A percentile compares a stretch with the other conserved stretches of the same genome.
Evolutionary conservation across 257 asterid genomes (phyloP).

Genomic region (Primulina huaijiensis): DNA sequence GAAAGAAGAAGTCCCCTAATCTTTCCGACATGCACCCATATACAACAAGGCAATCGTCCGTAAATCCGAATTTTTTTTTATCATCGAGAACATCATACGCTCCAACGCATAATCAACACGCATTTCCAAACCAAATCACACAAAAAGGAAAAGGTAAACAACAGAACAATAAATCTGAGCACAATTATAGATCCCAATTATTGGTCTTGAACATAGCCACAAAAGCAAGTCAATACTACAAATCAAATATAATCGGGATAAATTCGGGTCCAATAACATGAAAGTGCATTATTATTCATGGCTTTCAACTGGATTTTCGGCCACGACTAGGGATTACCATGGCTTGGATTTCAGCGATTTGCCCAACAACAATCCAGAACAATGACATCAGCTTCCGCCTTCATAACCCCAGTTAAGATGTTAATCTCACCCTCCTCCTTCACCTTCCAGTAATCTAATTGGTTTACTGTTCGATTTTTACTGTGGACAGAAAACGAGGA

Average conservation of each 20-base stretch:
- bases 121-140: not conserved
- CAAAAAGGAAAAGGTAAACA: not conserved
- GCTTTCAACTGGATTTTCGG: not conserved
- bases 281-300: not conserved
- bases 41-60: not conserved
- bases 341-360: conserved; percentile 29
- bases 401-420: not conserved
- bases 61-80: not conserved
- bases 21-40: conserved; percentile 9
- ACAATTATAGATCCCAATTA: not conserved
- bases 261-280: not conserved
- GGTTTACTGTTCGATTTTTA: no score
- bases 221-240: not conserved
- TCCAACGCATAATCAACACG: not conserved
- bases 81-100: not conserved
- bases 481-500: no score
- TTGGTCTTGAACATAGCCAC: conserved; percentile 13
- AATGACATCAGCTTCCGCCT: conserved; percentile 19
- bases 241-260: not conserved
- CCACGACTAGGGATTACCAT: conserved; percentile 30
- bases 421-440: no score
- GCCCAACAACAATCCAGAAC: conserved; percentile 20
- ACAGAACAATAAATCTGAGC: not conserved
- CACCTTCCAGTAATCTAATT: no score
- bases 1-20: not conserved